Base-by-base conservation (phyloP, 2,329 filamentous ascomycete genomes). In the Colletotrichum graminicola region DNA sequence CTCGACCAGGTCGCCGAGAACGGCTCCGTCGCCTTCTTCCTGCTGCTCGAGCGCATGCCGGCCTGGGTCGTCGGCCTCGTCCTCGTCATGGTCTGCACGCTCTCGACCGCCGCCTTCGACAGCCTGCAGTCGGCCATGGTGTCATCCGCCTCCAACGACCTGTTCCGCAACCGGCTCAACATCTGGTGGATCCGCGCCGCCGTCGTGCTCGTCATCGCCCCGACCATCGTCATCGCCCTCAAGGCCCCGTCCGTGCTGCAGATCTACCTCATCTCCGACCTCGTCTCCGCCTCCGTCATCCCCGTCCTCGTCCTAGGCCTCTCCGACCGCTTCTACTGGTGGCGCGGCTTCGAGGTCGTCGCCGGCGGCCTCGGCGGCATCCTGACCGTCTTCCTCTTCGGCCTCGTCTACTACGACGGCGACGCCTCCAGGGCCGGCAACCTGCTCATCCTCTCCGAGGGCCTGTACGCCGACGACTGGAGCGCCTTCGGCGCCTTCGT, bases 91-190 rank as follows among this genome's bases (percentile, higher is more conserved):
- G 89, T 93, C 1, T 89, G 95, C 41, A 89, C 89, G 12, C 87
- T 96, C 63, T 93, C 90, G 76, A 94, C 92, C 3, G 91, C 93
- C 0, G 90, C 93, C 0, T 95, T 96, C 74, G 93, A 96, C 84
- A 92, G 88, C 73, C 85, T 95, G 47, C 94, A 95, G 81, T 92
- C 91, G 2, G 92, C 93, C 75, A 94, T 96, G 91, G 91, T 95
- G 10, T 94, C 92, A n/a, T 93, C 92, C 0, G 92, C 91, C 18
- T 94, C 92, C 75, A 95, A 95, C 83, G 93, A 96, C 78, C 82
- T 96, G 18, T 95, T 95, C 87, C 90, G 93, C 76, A 96, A 96
- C 85, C 89, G 88, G 71, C 88, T 96, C 67, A 91, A 90, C 76
- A 88, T 95, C 74, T 93, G 92, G 89, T 88, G 85, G 79, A 92